Conservation (phyloP, 257 asterid species). For the Solanum tarapatanum region DNA sequence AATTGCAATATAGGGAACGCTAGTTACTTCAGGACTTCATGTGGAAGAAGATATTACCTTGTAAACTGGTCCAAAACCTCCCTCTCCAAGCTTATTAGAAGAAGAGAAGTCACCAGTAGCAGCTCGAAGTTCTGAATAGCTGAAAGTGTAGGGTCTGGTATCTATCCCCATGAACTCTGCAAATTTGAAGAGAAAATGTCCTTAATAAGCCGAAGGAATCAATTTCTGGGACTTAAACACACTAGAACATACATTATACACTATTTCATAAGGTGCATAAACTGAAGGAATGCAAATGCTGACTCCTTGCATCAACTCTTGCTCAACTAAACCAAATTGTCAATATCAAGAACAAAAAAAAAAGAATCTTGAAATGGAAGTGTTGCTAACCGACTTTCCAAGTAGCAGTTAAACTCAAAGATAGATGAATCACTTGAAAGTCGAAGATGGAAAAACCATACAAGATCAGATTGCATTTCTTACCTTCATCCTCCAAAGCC, state of each 20-base stretch:
- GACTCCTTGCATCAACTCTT: background rate
- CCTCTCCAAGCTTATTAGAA: slow-evolving; percentile 79
- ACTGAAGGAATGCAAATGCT: background rate
- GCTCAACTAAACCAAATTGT: background rate
- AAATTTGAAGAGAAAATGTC: background rate
- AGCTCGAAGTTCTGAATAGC: slow-evolving; percentile 53
- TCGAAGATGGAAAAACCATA: no score
- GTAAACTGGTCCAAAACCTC: slow-evolving; percentile 90
- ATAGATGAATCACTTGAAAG: no score
- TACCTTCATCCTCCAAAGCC: no score
- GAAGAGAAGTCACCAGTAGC: slow-evolving; percentile 62
- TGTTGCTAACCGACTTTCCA: no score
- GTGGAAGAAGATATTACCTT: slow-evolving; percentile 30
- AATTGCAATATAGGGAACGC: background rate
- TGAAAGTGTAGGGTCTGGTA: slow-evolving; percentile 62
- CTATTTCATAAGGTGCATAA: background rate
- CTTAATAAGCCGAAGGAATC: background rate
- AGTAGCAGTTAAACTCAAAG: no score
- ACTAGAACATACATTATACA: background rate
- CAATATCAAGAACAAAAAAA: background rate
- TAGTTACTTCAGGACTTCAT: background rate
- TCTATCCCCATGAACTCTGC: slow-evolving; percentile 67
- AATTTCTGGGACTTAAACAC: background rate
- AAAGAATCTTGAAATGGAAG: no score
- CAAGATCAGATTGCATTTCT: no score